Evolutionary conservation across 1,284 basidiomycete species (phyloP).

Genomic region (Thecaphora frezii): DNA sequence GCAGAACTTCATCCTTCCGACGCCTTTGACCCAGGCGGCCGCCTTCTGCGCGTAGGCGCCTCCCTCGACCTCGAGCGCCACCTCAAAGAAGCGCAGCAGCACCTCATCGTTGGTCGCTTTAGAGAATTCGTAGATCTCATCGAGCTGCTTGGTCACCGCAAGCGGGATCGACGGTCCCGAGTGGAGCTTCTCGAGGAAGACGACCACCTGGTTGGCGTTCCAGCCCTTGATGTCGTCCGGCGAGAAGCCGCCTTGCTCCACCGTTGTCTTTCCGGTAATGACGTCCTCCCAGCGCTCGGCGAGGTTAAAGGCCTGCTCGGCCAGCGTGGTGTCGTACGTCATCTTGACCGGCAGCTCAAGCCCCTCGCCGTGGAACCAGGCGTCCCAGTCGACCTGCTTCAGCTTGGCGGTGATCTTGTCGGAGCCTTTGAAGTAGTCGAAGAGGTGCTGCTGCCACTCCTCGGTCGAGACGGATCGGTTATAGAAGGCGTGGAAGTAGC

Average conservation of each 20-base stretch:
- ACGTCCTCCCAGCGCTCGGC: slow-evolving; percentile 73
- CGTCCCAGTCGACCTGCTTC: slow-evolving; percentile 70
- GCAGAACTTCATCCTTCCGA: slow-evolving; percentile 63
- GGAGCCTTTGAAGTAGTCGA: slow-evolving; percentile 69
- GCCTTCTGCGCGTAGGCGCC: slow-evolving; percentile 61
- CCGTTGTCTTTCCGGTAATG: slow-evolving; percentile 14
- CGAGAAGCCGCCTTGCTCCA: slow-evolving; percentile 28
- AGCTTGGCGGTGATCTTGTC: slow-evolving; percentile 64
- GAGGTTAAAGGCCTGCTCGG: slow-evolving; percentile 68
- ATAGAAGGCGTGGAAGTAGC: slow-evolving; percentile 68
- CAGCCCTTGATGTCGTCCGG: slow-evolving; percentile 46
- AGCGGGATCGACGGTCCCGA: slow-evolving; percentile 55
- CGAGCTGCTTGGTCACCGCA: slow-evolving; percentile 57
- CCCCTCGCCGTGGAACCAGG: slow-evolving; percentile 85
- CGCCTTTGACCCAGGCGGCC: slow-evolving; percentile 63
- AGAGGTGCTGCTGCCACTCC: slow-evolving; percentile 85
- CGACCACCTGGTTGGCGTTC: slow-evolving; percentile 59
- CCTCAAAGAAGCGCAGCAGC: slow-evolving; percentile 62
- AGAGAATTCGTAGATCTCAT: slow-evolving; percentile 61
- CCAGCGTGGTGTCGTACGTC: slow-evolving; percentile 80
- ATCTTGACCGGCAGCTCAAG: slow-evolving; percentile 74
- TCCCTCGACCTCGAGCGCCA: slow-evolving; percentile 61
- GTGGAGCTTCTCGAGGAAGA: slow-evolving; percentile 63
- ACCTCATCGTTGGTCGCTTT: slow-evolving; percentile 62
- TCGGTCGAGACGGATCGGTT: slow-evolving; percentile 83